Percentiles rank a stretch among this genome's conserved stretches.
phyloP scores from a whole-genome alignment of 176 grass and related monocot genomes.

The Raddia distichophylla region DNA sequence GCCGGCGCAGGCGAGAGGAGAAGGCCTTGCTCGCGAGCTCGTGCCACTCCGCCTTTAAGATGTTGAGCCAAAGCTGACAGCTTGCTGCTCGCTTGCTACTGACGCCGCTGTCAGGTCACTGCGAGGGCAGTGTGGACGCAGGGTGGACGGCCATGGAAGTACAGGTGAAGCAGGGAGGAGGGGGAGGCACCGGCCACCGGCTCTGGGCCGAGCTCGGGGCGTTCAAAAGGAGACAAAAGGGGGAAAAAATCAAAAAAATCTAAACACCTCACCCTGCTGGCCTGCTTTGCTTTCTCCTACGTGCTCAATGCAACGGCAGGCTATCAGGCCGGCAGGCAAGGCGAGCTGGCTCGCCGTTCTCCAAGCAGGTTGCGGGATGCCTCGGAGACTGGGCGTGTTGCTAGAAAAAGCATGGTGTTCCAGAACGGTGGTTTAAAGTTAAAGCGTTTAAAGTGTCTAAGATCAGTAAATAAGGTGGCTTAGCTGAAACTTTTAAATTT shows the following conservation, averaged over 20 bases:
- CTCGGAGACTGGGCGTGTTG: no score
- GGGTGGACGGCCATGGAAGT: background rate
- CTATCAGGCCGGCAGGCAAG: no score
- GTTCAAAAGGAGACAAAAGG: background rate
- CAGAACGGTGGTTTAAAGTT: no score
- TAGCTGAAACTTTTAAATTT: no score
- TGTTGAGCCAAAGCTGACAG: background rate
- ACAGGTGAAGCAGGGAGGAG: background rate
- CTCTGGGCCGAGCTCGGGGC: background rate
- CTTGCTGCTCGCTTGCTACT: background rate
- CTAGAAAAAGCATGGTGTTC: no score
- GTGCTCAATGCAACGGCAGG: no score
- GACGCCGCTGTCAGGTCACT: slow-evolving; percentile 12
- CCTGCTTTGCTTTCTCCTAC: background rate
- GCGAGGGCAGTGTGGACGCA: background rate
- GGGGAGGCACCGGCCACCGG: background rate
- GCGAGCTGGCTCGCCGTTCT: no score
- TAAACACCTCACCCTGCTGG: no score
- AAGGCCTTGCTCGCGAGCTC: background rate
- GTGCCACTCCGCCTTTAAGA: background rate
- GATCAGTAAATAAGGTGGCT: no score
- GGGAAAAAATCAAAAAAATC: background rate
- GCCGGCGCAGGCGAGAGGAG: background rate
- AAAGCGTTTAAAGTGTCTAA: no score
- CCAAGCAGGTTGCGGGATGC: background rate